phyloP scores from a whole-genome alignment of 257 asterid genomes.

The Fraxinus cuspidata region DNA sequence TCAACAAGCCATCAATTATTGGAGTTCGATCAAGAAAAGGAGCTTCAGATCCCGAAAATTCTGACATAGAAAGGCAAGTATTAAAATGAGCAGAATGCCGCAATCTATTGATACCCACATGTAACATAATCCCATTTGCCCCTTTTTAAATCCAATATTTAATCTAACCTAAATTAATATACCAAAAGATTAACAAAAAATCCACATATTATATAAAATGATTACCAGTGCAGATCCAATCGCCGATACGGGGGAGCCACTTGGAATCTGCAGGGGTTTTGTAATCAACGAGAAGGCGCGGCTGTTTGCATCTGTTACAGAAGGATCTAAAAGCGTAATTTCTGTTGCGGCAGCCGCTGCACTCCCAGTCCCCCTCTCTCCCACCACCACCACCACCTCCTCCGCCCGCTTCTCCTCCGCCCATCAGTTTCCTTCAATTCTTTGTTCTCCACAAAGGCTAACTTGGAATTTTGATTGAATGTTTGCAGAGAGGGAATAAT shows the following conservation, averaged over 20 bases:
- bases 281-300: slow-evolving; percentile 80
- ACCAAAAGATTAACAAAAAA: neutral
- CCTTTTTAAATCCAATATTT: neutral
- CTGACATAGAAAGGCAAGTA: neutral
- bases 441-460: no score
- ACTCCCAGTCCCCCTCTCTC: slow-evolving; percentile 89
- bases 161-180: neutral
- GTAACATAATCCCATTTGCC: neutral
- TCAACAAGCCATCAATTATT: neutral
- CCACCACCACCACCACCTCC: slow-evolving; percentile 55
- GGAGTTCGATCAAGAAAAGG: neutral
- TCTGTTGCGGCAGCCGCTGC: slow-evolving; percentile 70
- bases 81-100: neutral
- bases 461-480: neutral
- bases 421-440: neutral
- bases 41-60: neutral
- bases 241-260: slow-evolving; percentile 95
- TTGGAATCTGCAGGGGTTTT: slow-evolving; percentile 81
- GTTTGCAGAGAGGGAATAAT: neutral
- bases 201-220: neutral
- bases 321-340: slow-evolving; percentile 84
- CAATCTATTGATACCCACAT: neutral
- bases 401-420: slow-evolving; percentile 18
- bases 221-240: slow-evolving; percentile 90
- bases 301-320: slow-evolving; percentile 89